Percentiles rank a stretch among this genome's conserved stretches.
phyloP scores from a whole-genome alignment of 177 flowering plant genomes.

The Vitis hybrid region DNA sequence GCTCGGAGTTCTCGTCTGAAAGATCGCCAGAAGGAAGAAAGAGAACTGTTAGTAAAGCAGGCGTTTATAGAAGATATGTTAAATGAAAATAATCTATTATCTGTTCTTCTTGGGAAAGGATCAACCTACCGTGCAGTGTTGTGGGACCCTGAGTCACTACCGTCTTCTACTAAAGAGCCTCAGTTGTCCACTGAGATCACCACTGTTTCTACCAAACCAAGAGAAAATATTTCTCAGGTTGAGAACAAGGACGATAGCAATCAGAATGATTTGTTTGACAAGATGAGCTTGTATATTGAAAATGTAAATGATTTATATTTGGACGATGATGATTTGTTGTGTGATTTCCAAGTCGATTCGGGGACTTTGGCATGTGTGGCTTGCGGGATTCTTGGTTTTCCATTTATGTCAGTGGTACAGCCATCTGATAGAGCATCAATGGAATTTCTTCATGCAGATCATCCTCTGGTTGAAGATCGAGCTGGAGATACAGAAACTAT shows the following conservation, averaged over 20 bases:
- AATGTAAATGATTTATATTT: slow-evolving; percentile 42
- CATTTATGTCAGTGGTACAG: slow-evolving; percentile 89
- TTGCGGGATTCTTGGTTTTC: slow-evolving; percentile 97
- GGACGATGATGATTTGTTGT: slow-evolving; percentile 65
- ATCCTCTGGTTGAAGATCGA: slow-evolving; percentile 19
- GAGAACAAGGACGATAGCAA: slow-evolving; percentile 14
- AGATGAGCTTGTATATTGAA: slow-evolving; percentile 46
- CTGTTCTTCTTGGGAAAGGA: slow-evolving; percentile 48
- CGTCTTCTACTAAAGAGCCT: slow-evolving; percentile 42
- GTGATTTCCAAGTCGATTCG: slow-evolving; percentile 87
- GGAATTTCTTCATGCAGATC: slow-evolving; percentile 33
- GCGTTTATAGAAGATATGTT: slow-evolving; percentile 83
- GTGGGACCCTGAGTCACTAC: slow-evolving; percentile 82
- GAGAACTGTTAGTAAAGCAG: slow-evolving; percentile 77
- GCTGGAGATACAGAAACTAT: slow-evolving; percentile 10
- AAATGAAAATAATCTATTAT: slow-evolving; percentile 50
- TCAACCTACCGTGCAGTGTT: slow-evolving; percentile 48
- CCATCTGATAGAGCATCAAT: slow-evolving; percentile 61
- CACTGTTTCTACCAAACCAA: slow-evolving; percentile 15
- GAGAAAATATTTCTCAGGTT: slow-evolving; percentile 18
- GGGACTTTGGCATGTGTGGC: slow-evolving; percentile 94
- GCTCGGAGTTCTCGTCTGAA: slow-evolving; percentile 85
- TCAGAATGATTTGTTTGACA: slow-evolving; percentile 28
- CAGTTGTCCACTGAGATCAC: slow-evolving; percentile 18
- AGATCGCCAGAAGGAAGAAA: slow-evolving; percentile 89